Base-by-base conservation (phyloP, 768 basidiomycete species). In the Plicaturopsis crispa region DNA sequence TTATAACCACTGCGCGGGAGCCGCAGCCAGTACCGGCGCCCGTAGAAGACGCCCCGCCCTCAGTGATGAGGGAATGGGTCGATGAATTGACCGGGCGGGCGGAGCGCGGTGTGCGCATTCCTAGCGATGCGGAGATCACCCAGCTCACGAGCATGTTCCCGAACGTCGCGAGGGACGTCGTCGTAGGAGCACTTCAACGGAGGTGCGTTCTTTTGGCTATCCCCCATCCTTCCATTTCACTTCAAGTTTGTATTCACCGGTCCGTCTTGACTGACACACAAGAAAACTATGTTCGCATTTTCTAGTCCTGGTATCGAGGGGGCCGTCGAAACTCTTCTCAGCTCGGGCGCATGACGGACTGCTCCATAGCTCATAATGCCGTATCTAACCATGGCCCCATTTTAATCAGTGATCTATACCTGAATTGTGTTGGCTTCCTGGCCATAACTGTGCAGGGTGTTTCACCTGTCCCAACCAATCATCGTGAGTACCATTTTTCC, bases 61-160 rank as follows among this genome's bases (percentile, higher is more conserved):
- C 77, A 11, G 79, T 85, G 17, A 66, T 88, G 55, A 70, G 80
- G 36, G 81, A 84, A 52, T 86, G 84, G 84, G 80, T 88, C 19
- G 69, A 85, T 42, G 84, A 85, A 47, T 57, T 90, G 48, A 85
- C 84, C 2, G 84, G 86, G 4, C 69, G 71, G 32, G 62, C 68
- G 14, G 67, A 63, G 33, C 56, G 73, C 21, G 76, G 78, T 16
- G 69, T 86, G 37, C 70, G 85, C 30, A 78, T 79, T 8, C 84
- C 88, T 1, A 70, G 71, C 18, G 84, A 89, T 24, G 65, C 73
- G 19, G 91, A 94, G 59, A 84, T 93, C 37, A 56, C 66, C 6
- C 78, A 85, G 33, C 50, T 93, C 38, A 73, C 75, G 33, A 69
- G 61, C 35, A 91, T 96, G 84, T 96, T 96, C 54, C 90, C 91